phyloP scores from a whole-genome alignment of 768 basidiomycete species.

The Trametes cinnabarina region DNA sequence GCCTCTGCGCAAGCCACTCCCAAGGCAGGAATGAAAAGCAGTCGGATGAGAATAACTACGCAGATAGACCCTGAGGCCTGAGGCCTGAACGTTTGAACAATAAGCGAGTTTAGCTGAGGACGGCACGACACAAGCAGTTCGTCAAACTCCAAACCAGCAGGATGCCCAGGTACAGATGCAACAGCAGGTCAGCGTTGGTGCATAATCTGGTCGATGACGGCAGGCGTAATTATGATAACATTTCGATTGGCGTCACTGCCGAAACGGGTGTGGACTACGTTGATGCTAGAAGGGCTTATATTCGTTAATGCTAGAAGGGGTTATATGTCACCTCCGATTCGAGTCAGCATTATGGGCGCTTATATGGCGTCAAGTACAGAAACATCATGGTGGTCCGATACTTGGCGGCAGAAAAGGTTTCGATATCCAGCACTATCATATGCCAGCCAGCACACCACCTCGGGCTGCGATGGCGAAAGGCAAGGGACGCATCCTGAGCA shows the following conservation, averaged over 20 bases:
- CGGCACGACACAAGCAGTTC: no score
- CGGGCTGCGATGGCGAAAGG: constrained; percentile 11
- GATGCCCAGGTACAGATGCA: no score
- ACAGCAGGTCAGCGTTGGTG: neutral
- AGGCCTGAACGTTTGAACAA: no score
- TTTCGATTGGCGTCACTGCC: constrained; percentile 1
- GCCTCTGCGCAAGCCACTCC: no score
- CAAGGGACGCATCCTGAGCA: constrained; percentile 69
- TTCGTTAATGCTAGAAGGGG: neutral
- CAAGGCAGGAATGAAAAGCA: no score
- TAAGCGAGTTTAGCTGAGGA: no score
- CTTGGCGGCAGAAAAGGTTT: neutral
- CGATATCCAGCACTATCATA: neutral
- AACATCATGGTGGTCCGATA: neutral
- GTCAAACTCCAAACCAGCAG: no score
- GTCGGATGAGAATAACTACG: no score
- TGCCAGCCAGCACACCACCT: neutral
- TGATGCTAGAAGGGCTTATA: no score
- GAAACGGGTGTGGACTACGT: no score
- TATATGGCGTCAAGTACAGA: no score
- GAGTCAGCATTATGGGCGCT: neutral
- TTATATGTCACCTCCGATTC: neutral
- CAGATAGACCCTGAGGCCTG: no score
- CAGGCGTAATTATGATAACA: neutral
- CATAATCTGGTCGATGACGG: neutral